Percentiles rank a stretch among this genome's conserved stretches.
Conservation (phyloP, 2,329 filamentous ascomycete genomes). For the Calonectria pteridis region DNA sequence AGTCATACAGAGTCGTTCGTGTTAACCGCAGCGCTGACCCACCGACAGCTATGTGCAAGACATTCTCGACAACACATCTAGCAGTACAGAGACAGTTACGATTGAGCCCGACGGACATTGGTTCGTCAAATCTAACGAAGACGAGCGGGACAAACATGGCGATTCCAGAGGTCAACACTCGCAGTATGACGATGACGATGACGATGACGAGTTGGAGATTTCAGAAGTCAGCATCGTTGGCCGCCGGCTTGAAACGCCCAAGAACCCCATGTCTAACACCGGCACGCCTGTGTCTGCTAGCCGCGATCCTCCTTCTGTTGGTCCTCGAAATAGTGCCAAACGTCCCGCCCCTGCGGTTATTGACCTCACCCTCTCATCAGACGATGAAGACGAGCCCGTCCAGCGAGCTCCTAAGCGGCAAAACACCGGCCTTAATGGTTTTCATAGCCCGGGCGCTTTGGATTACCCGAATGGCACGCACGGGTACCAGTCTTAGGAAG, state of each 20-base stretch:
- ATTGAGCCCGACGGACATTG: conserved; percentile 91
- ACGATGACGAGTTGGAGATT: conserved; percentile 63
- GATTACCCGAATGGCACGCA: conserved; percentile 40
- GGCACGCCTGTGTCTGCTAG: conserved; percentile 55
- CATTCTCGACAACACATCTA: conserved; percentile 81
- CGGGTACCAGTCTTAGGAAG: conserved; percentile 40
- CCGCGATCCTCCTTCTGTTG: conserved; percentile 51
- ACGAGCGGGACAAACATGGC: conserved; percentile 42
- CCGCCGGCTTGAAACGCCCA: conserved; percentile 54
- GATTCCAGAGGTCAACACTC: conserved; percentile 23
- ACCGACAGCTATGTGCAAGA: conserved; percentile 81
- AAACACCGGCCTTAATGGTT: conserved; percentile 45
- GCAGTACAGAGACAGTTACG: conserved; percentile 83
- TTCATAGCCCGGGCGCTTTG: conserved; percentile 33
- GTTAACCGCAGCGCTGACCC: not conserved
- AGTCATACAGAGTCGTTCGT: conserved; percentile 46
- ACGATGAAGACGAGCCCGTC: conserved; percentile 64
- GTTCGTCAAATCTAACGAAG: conserved; percentile 59
- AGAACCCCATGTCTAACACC: conserved; percentile 49
- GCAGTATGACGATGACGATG: conserved; percentile 52
- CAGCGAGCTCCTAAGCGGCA: conserved; percentile 63
- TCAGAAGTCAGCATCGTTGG: conserved; percentile 56
- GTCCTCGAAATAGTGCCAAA: conserved; percentile 59
- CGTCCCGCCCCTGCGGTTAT: conserved; percentile 66
- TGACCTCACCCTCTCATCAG: conserved; percentile 68